These are phyloP conservation scores for Penicillium sp. DNA, from an alignment of 2,329 filamentous ascomycete genomes.

Conservation along the genomic window DNA sequence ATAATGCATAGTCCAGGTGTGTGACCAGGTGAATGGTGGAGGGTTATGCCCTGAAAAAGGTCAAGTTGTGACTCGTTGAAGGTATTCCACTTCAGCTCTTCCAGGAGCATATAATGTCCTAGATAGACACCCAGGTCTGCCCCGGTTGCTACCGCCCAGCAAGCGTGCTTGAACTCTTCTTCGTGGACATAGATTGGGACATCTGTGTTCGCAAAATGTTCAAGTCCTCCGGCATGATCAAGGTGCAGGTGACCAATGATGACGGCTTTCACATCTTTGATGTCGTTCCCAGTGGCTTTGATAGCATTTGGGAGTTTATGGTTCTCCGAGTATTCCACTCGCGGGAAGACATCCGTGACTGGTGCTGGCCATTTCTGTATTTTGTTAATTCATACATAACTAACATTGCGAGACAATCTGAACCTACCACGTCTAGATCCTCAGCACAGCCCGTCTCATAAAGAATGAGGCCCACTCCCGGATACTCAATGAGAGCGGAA, in stretches of 20 bases:
- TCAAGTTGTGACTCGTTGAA: slow-evolving; percentile 44
- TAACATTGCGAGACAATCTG: not conserved
- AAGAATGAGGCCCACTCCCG: slow-evolving; percentile 46
- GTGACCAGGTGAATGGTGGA: slow-evolving; percentile 41
- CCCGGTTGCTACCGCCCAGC: slow-evolving; percentile 46
- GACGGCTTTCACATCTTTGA: slow-evolving; percentile 50
- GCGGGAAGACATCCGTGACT: slow-evolving; percentile 43
- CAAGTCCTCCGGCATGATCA: slow-evolving; percentile 51
- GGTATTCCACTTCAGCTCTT: slow-evolving; percentile 45
- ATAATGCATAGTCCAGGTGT: slow-evolving; percentile 39
- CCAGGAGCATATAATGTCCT: slow-evolving; percentile 37
- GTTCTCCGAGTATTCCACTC: slow-evolving; percentile 33
- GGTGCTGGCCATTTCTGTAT: slow-evolving; percentile 37
- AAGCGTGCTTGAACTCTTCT: slow-evolving; percentile 49
- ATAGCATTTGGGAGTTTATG: slow-evolving; percentile 41
- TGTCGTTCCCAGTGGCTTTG: slow-evolving; percentile 41
- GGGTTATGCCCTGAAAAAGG: slow-evolving; percentile 41
- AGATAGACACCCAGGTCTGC: slow-evolving; percentile 45
- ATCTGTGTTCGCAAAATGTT: slow-evolving; percentile 46
- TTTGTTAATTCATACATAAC: not conserved
- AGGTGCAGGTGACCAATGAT: slow-evolving; percentile 51
- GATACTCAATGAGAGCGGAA: slow-evolving; percentile 48
- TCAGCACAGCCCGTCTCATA: slow-evolving; percentile 50
- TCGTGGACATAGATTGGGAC: slow-evolving; percentile 52
- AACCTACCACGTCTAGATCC: slow-evolving; percentile 40